Conservation (phyloP, 352 stramenopile genomes). For the Globisporangium parvum region DNA sequence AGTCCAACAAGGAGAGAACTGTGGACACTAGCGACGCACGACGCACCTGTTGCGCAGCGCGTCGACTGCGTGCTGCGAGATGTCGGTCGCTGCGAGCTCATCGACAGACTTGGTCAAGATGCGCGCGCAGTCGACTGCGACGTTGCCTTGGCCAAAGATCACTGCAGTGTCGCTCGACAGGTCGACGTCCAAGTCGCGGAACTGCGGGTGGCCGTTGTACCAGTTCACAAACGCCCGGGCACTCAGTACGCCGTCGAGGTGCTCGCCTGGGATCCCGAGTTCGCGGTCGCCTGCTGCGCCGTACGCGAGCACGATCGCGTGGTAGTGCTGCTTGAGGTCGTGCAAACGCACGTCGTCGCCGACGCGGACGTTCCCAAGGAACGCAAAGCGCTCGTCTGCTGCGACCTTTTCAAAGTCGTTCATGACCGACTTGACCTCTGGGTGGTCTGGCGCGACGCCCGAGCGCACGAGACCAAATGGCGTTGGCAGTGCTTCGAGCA, state of each 20-base stretch:
- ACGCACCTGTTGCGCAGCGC: conserved; percentile 54
- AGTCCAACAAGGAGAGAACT: not conserved
- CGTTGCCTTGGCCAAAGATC: conserved; percentile 97
- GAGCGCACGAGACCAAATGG: conserved; percentile 96
- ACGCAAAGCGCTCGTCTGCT: conserved; percentile 72
- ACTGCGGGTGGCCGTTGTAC: conserved; percentile 98
- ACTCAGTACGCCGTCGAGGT: conserved; percentile 66
- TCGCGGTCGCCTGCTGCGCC: conserved; percentile 89
- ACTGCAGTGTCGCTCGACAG: conserved; percentile 75
- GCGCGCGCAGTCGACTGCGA: conserved; percentile 95
- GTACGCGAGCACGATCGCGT: conserved; percentile 95
- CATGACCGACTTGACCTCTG: conserved; percentile 97
- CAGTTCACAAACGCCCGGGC: conserved; percentile 96
- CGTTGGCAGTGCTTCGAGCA: conserved; percentile 93
- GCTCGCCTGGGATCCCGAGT: conserved; percentile 85
- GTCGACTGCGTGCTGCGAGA: conserved; percentile 86
- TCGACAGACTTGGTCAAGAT: conserved; percentile 91
- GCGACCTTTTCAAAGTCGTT: conserved; percentile 94
- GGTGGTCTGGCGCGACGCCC: conserved; percentile 97
- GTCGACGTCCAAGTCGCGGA: conserved; percentile 76
- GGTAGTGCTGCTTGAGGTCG: conserved; percentile 89
- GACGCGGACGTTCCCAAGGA: conserved; percentile 89
- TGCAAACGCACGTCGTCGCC: conserved; percentile 83
- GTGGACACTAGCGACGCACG: not conserved
- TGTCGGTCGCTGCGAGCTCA: conserved; percentile 90